phyloP scores from a whole-genome alignment of 202 grass and related monocot species.

The Panicum virgatum region DNA sequence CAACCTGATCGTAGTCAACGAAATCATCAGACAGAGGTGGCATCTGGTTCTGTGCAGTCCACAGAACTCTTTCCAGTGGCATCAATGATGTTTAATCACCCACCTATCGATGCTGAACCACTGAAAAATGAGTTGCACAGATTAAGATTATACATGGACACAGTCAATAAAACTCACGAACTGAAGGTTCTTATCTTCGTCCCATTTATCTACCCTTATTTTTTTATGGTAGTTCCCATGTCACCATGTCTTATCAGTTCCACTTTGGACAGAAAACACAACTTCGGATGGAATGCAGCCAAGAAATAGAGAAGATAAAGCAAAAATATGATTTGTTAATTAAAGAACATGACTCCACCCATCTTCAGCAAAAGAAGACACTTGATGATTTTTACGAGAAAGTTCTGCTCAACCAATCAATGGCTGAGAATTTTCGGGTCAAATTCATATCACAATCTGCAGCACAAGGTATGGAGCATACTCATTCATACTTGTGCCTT shows the following conservation, averaged over 20 bases:
- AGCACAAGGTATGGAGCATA: slow-evolving; percentile 37
- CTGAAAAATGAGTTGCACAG: slow-evolving; percentile 84
- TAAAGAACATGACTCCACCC: slow-evolving; percentile 59
- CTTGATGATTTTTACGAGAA: slow-evolving; percentile 60
- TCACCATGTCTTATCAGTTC: slow-evolving; percentile 27
- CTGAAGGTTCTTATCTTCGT: slow-evolving; percentile 45
- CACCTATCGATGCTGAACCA: slow-evolving; percentile 63
- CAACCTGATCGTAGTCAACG: slow-evolving; percentile 24
- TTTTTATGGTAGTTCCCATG: slow-evolving; percentile 27
- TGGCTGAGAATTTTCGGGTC: slow-evolving; percentile 87
- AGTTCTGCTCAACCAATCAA: slow-evolving; percentile 77
- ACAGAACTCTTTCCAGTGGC: slow-evolving; percentile 68
- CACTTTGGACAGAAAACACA: slow-evolving; percentile 55
- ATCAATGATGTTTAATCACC: slow-evolving; percentile 60
- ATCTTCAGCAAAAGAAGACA: slow-evolving; percentile 59
- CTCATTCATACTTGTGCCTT: slow-evolving; percentile 13
- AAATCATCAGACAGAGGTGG: slow-evolving; percentile 32
- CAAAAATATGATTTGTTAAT: slow-evolving; percentile 75
- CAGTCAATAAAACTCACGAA: slow-evolving; percentile 56
- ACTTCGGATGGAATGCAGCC: slow-evolving; percentile 52
- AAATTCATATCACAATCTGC: slow-evolving; percentile 75
- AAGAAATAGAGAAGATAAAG: slow-evolving; percentile 75
- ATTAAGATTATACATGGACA: slow-evolving; percentile 62
- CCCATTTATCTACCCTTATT: background rate
- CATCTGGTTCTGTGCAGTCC: slow-evolving; percentile 18